Conservation (phyloP, 495 filamentous ascomycete species). For the Tuber umbilicatum region DNA sequence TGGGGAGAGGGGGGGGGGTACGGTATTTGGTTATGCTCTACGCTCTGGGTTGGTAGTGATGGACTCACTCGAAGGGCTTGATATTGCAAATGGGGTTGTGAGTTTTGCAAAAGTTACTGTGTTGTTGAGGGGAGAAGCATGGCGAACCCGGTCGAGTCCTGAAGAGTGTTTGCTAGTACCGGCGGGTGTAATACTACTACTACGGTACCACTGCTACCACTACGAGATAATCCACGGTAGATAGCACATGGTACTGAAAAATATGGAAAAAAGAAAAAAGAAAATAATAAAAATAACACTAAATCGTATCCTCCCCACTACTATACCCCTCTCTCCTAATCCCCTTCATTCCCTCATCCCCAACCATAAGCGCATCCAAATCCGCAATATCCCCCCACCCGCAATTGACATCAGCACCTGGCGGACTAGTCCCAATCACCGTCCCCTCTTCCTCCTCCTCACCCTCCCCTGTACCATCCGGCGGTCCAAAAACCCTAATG, state of each 20-base stretch:
- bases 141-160: background rate
- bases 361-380: background rate
- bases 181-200: background rate
- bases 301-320: background rate
- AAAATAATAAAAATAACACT: background rate
- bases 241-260: background rate
- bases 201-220: background rate
- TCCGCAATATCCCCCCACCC: background rate
- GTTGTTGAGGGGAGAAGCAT: background rate
- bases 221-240: background rate
- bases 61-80: background rate
- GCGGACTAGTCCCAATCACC: background rate
- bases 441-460: background rate
- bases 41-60: background rate
- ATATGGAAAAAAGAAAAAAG: background rate
- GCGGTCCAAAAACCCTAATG: constrained; percentile 20
- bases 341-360: background rate
- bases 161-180: background rate
- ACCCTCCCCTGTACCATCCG: background rate
- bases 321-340: constrained; percentile 3
- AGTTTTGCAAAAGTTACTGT: background rate
- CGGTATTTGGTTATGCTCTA: background rate
- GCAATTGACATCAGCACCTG: background rate
- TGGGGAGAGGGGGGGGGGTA: background rate
- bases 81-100: background rate